phyloP scores from a whole-genome alignment of 176 grass and related monocot species.

The Cocos nucifera region DNA sequence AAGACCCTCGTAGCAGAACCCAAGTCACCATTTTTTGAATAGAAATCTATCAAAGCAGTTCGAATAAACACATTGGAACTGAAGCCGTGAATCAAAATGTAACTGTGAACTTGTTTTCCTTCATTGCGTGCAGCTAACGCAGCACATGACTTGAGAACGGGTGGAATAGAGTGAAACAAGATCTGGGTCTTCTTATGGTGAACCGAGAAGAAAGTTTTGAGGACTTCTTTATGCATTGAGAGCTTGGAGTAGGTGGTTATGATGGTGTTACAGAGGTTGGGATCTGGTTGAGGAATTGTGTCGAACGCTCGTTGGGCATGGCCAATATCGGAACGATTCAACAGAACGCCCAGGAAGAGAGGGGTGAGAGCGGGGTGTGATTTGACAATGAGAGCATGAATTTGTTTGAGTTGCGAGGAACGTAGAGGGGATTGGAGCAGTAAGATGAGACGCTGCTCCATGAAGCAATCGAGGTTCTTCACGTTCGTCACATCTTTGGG shows the following conservation, averaged over 20 bases:
- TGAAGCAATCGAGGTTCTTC: background rate
- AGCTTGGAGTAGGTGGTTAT: constrained; percentile 45
- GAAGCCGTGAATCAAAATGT: constrained; percentile 44
- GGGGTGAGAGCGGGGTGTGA: constrained; percentile 30
- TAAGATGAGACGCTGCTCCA: constrained; percentile 27
- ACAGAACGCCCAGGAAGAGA: constrained; percentile 11
- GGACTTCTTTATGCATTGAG: constrained; percentile 44
- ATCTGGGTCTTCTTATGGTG: constrained; percentile 24
- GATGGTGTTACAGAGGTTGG: constrained; percentile 30
- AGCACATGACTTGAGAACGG: constrained; percentile 48
- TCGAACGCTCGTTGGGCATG: constrained; percentile 67
- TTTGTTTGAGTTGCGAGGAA: constrained; percentile 3
- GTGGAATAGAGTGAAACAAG: constrained; percentile 33
- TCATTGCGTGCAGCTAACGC: constrained; percentile 21
- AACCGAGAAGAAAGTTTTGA: constrained; percentile 33
- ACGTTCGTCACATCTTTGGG: no score
- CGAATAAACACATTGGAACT: constrained; percentile 37
- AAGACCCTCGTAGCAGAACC: constrained; percentile 41
- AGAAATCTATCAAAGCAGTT: constrained; percentile 76
- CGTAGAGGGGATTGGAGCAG: constrained; percentile 20
- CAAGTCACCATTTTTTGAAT: constrained; percentile 63
- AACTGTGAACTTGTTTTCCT: constrained; percentile 53
- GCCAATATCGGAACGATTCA: constrained; percentile 16
- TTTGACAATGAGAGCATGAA: constrained; percentile 36
- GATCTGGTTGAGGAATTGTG: constrained; percentile 33